A percentile compares a stretch with the other conserved stretches of the same genome.
Conservation (phyloP, 768 basidiomycete genomes). For the Amyloporia xantha region DNA sequence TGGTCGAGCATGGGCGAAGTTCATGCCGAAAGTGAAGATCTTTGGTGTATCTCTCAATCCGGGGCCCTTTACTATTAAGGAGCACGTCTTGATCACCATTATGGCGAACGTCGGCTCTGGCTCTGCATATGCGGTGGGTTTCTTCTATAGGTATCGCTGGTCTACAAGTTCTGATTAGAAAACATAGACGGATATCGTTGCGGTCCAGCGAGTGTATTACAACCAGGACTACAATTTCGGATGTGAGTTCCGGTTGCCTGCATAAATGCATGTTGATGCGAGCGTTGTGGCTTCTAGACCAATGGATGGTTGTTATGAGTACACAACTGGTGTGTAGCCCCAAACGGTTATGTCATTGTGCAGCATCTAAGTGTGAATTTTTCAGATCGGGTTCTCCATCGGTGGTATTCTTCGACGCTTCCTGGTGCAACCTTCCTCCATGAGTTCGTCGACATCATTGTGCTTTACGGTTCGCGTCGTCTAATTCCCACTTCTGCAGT, state of each 20-base stretch:
- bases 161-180: not conserved
- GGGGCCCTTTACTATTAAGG: conserved; percentile 69
- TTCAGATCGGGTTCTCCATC: conserved; percentile 77
- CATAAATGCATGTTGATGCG: conserved; percentile 5
- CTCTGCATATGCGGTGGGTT: conserved; percentile 37
- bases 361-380: no score
- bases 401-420: conserved; percentile 72
- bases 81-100: conserved; percentile 37
- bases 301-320: conserved; percentile 77
- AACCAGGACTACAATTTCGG: conserved; percentile 47
- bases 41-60: conserved; percentile 64
- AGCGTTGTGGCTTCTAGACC: conserved; percentile 39
- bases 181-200: conserved; percentile 56
- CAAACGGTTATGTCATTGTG: no score
- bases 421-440: conserved; percentile 51
- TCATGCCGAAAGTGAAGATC: conserved; percentile 47
- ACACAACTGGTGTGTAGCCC: conserved; percentile 65
- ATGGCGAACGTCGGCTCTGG: conserved; percentile 35
- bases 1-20: conserved; percentile 49
- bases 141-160: not conserved
- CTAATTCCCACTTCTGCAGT: conserved; percentile 25
- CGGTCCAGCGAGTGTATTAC: conserved; percentile 69
- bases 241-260: conserved; percentile 26
- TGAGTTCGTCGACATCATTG: conserved; percentile 28
- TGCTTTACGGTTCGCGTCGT: not conserved